Conservation (phyloP, 2,329 filamentous ascomycete genomes). For the Clonostachys rhizophaga region DNA sequence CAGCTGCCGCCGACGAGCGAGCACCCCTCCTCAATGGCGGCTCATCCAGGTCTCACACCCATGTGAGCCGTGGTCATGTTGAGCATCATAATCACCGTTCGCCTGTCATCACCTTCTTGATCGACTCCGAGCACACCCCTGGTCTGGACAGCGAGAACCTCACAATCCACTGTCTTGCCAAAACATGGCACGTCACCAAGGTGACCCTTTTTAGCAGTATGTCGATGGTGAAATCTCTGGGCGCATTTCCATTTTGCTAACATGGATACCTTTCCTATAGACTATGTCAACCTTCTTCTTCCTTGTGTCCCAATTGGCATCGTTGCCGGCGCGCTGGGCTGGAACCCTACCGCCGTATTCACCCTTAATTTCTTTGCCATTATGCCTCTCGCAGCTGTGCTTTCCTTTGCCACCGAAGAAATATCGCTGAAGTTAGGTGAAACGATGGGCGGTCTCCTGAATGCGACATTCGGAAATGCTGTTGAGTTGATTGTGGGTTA, state of each 20-base stretch:
- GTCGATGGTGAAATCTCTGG: constrained; percentile 16
- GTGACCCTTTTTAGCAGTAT: constrained; percentile 54
- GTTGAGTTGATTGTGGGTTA: constrained; percentile 69
- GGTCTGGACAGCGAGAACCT: constrained; percentile 43
- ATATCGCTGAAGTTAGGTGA: constrained; percentile 69
- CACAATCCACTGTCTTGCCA: constrained; percentile 37
- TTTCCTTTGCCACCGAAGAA: constrained; percentile 77
- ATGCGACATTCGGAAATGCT: constrained; percentile 76
- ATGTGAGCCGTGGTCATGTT: neutral
- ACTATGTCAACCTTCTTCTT: constrained; percentile 65
- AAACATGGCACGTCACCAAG: constrained; percentile 51
- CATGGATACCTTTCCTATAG: constrained; percentile 20
- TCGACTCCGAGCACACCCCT: constrained; percentile 44
- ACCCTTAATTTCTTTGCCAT: constrained; percentile 78
- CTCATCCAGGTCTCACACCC: constrained; percentile 1
- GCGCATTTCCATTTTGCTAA: neutral
- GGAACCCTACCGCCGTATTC: constrained; percentile 66
- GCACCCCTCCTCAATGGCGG: constrained; percentile 36
- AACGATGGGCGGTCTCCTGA: constrained; percentile 68
- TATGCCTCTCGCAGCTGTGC: constrained; percentile 67
- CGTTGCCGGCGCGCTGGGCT: constrained; percentile 54
- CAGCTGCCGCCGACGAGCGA: constrained; percentile 23
- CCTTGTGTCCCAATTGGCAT: constrained; percentile 73
- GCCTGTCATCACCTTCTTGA: constrained; percentile 33
- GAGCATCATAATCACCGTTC: neutral